Evolutionary conservation across 2,329 filamentous ascomycete species (phyloP).

Genomic region (Ambrosiella xylebori): DNA sequence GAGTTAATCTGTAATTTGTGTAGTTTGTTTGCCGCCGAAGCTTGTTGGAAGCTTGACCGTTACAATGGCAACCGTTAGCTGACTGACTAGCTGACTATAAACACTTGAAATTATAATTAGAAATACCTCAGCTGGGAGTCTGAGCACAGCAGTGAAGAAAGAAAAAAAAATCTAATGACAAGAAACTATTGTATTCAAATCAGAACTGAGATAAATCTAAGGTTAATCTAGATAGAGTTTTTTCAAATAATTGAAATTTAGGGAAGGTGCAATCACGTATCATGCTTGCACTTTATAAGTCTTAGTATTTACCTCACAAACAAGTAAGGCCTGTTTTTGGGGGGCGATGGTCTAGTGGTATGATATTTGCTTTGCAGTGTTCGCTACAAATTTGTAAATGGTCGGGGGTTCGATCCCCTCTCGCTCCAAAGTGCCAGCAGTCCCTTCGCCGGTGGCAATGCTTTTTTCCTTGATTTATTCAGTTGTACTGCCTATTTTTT

Average conservation of each 20-base stretch:
- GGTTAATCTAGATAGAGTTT: too few species aligned
- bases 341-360: conserved; percentile 14
- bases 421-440: conserved; percentile 5
- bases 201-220: too few species aligned
- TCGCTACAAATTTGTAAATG: conserved; percentile 13
- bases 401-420: conserved; percentile 14
- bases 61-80: too few species aligned
- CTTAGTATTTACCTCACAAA: background rate
- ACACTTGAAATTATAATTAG: too few species aligned
- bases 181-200: too few species aligned
- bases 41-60: too few species aligned
- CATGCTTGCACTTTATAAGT: background rate
- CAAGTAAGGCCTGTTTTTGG: background rate
- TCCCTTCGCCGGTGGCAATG: background rate
- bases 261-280: too few species aligned
- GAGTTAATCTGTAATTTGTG: background rate
- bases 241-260: too few species aligned
- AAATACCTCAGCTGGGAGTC: background rate
- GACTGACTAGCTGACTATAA: too few species aligned
- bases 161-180: too few species aligned
- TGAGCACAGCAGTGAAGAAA: background rate
- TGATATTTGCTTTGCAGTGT: conserved; percentile 14
- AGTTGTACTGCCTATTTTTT: background rate
- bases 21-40: background rate
- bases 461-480: background rate